A percentile compares a stretch with the other conserved stretches of the same genome.
These are phyloP conservation scores for Eimeria praecox DNA, from an alignment of 169 alveolate genomes.

Conservation along the genomic window DNA sequence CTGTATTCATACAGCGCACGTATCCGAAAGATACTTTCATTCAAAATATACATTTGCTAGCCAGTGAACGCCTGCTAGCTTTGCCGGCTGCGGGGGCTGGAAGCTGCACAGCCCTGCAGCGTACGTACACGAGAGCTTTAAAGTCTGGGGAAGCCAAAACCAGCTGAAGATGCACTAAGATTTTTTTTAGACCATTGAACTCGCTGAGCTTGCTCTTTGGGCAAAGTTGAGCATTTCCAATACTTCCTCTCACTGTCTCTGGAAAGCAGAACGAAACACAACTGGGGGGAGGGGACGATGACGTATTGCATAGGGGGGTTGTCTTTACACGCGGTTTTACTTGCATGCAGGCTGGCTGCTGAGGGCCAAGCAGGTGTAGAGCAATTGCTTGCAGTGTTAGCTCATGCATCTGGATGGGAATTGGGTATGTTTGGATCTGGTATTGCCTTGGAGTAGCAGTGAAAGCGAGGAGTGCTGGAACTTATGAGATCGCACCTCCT, in stretches of 20 bases:
- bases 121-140: constrained; percentile 4
- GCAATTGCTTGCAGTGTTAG: neutral
- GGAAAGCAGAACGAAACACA: neutral
- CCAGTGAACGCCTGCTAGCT: neutral
- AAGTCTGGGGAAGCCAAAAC: neutral
- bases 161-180: neutral
- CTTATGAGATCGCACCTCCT: neutral
- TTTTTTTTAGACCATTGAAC: neutral
- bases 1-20: neutral
- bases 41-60: neutral
- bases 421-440: neutral
- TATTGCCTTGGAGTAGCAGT: neutral
- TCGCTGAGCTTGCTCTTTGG: neutral
- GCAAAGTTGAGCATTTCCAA: neutral
- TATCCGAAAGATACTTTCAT: neutral
- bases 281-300: neutral
- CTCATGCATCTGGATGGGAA: neutral
- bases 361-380: neutral
- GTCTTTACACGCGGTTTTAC: neutral
- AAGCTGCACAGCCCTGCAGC: neutral
- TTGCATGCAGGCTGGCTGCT: neutral
- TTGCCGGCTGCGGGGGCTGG: neutral
- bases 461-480: neutral
- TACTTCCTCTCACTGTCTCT: neutral
- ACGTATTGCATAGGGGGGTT: too few species aligned